phyloP scores from a whole-genome alignment of 805 yeast genomes.

The Zygoascus tannicola region DNA sequence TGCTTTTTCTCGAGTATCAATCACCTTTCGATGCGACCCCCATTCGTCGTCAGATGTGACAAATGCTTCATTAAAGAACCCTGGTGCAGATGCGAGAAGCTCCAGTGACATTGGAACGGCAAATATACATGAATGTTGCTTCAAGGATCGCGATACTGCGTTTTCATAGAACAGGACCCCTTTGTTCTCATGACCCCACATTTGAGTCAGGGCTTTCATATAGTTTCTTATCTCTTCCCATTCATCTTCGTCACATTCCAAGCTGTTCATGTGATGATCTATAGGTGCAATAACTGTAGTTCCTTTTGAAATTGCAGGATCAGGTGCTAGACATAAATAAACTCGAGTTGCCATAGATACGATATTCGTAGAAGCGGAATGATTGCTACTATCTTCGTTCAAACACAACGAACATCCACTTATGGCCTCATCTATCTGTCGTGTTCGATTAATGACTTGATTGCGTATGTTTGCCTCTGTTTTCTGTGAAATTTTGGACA shows the following conservation, averaged over 20 bases:
- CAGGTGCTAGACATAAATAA: constrained; percentile 33
- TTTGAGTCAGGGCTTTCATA: constrained; percentile 34
- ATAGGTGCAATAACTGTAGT: constrained; percentile 36
- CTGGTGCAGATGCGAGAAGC: constrained; percentile 27
- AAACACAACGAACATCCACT: constrained; percentile 33
- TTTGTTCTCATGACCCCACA: constrained; percentile 31
- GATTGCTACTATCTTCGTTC: constrained; percentile 19
- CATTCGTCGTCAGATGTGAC: constrained; percentile 32
- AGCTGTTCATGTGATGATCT: constrained; percentile 32
- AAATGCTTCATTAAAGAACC: constrained; percentile 37
- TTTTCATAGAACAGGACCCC: constrained; percentile 40
- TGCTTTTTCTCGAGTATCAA: constrained; percentile 31
- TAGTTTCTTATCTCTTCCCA: constrained; percentile 36
- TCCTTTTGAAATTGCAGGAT: constrained; percentile 32
- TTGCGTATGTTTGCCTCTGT: constrained; percentile 24
- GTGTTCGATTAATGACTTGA: constrained; percentile 23
- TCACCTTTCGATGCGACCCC: constrained; percentile 31
- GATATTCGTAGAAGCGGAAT: constrained; percentile 22
- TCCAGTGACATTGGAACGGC: constrained; percentile 37
- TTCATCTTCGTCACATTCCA: constrained; percentile 36
- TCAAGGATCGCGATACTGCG: constrained; percentile 24
- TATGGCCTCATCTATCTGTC: constrained; percentile 25
- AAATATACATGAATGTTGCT: constrained; percentile 34
- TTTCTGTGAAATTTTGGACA: constrained; percentile 28
- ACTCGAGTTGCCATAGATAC: constrained; percentile 31